Evolutionary conservation across 2,329 filamentous ascomycete genomes (phyloP), one percentile per base, ranked within the genome.

Genomic region (Fusarium sp.): DNA sequence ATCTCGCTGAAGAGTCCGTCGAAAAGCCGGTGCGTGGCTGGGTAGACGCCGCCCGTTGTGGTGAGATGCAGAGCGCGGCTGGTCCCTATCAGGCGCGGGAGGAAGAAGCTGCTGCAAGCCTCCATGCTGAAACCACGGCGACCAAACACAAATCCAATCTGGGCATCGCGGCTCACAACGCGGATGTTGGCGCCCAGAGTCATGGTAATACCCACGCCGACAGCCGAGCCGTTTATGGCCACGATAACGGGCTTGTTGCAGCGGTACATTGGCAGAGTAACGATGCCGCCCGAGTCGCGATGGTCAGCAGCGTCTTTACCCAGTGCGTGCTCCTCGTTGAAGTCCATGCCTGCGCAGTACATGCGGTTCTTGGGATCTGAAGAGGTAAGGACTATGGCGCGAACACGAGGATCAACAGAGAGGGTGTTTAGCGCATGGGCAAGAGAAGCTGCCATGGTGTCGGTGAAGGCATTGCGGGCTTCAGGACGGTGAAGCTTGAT

Each of bases 91-190:
- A 94, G 82, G 0, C 90, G 86, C 4, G 92, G 91, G 38, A 94
- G 83, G 82, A 92, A 94, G 79, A 87, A 94, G 11, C 88, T 90
- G 53, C 86, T 89, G 75, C 87, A 90, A 1, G 90, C 91, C 79
- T 94, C 92, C 87, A 92, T 90, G 63, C 88, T 84, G 74, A 94
- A 84, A 2, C 91, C 92, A 45, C 91, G 85, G 27, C 91, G 86
- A 25, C 86, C 84, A 78, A 94, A 94, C 20, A 93, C 91, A 76
- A 94, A 92, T 55, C 91, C 92, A 67, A 94, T 86, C 75, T 91
- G 91, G 4, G 91, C 89, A 13, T 81, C 79, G 43, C 80, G 77
- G 69, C 86, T 88, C 43, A 82, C 87, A 67, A 91, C 74, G 53
- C 85, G 82, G 55, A 87, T 82, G 51, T 82, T 83, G 55, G 84